Evolutionary conservation across 768 basidiomycete species (phyloP).

Genomic region (Phanerochaete sordida): DNA sequence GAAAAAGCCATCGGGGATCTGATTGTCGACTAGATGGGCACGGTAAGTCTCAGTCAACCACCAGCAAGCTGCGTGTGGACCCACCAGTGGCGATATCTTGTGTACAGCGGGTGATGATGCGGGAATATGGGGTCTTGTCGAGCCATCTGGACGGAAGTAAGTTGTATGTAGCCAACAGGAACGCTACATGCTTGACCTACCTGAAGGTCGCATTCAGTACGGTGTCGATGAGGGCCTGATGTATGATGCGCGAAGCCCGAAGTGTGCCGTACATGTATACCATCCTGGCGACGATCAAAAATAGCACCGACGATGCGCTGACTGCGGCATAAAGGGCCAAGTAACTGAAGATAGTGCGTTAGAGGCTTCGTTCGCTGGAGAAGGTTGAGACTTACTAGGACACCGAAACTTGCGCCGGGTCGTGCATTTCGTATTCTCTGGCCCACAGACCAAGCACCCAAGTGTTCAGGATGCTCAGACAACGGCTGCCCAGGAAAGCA

Average conservation of each 20-base stretch:
- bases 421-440: conserved; percentile 27
- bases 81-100: conserved; percentile 51
- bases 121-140: conserved; percentile 48
- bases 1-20: conserved; percentile 22
- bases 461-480: conserved; percentile 20
- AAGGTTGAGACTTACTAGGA: conserved; percentile 20
- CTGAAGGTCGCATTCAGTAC: conserved; percentile 31
- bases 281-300: conserved; percentile 17
- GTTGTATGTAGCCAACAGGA: too few relatives aligned
- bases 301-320: conserved; percentile 12
- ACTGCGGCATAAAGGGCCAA: conserved; percentile 23
- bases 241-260: conserved; percentile 29
- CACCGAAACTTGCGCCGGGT: conserved; percentile 27
- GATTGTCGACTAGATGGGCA: conserved; percentile 31
- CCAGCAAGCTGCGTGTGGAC: background rate
- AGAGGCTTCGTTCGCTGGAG: background rate
- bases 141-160: conserved; percentile 36
- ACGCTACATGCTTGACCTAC: background rate
- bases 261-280: conserved; percentile 28
- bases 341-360: conserved; percentile 20
- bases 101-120: conserved; percentile 65
- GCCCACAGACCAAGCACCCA: conserved; percentile 37
- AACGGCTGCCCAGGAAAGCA: conserved; percentile 11
- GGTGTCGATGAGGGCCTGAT: conserved; percentile 25
- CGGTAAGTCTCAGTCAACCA: background rate